Evolutionary conservation across 31 red algal genomes (phyloP), one percentile per base, ranked within the genome.

Genomic region (Odonthalia washingtoniensis): DNA sequence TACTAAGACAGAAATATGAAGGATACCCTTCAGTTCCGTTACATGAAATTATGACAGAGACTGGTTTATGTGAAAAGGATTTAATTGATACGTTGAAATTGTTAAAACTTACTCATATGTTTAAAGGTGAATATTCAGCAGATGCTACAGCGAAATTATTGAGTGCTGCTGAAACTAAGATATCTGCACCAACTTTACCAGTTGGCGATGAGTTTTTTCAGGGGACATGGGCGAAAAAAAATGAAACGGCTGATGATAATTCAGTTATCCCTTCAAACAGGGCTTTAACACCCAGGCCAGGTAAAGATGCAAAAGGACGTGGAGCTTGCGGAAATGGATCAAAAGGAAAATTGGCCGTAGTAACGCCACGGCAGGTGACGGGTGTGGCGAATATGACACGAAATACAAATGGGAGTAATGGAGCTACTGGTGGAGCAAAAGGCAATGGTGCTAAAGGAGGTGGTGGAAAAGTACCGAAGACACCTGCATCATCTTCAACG

Each of bases 101-200:
- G 2, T 42, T 62, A 1, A 86, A 87, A 21, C 70, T 95, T 27
- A 45, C 85, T 30, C 74, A 74, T 34, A 77, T 91, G 6, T 95
- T 86, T 86, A 90, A 91, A 73, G 83, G 81, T 1, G 93, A 95
- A 64, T 81, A 82, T 27, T 89, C 84, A 70, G 92, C 81, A 32
- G 86, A 89, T 27, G 49, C 81, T 35, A 64, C 57, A 63, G 37
- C 45, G n/a, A 93, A 88, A 65, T 53, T 61, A n/a, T 27, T 84
- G 3, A 84, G 88, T 9, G 32, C 40, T n/a, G 84, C 67, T 30
- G 74, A 84, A 17, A 78, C 70, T 14, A 42, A 53, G 34, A 42
- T 84, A 26, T 73, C 63, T 28, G 42, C 5, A 30, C 78, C 83
- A 4, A 42, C 30, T 2, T 44, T 93, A 35, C 84, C 83, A 2